A percentile compares a stretch with the other conserved stretches of the same genome.
phyloP scores from a whole-genome alignment of 1,284 basidiomycete genomes.

The Trichosporon ovoides region DNA sequence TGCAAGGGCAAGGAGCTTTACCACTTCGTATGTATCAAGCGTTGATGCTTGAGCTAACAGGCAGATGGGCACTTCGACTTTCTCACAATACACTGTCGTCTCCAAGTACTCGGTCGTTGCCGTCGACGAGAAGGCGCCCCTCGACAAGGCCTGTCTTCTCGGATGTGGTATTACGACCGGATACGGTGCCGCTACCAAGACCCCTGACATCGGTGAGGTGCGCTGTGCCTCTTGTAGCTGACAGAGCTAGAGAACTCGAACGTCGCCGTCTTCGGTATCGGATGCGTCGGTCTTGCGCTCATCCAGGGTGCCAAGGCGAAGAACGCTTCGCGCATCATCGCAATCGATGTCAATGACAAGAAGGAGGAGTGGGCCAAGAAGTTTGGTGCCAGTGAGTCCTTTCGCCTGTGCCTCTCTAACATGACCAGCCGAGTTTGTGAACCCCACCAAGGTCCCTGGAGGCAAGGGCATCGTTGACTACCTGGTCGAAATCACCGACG shows the following conservation, averaged over 20 bases:
- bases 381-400: constrained; percentile 74
- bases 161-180: constrained; percentile 98
- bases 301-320: constrained; percentile 75
- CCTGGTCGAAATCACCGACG: constrained; percentile 89
- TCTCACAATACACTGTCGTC: constrained; percentile 98
- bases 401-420: not conserved
- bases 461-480: constrained; percentile 81
- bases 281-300: constrained; percentile 92
- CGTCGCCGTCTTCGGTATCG: constrained; percentile 92
- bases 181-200: constrained; percentile 53
- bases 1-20: constrained; percentile 80
- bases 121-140: constrained; percentile 75
- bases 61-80: constrained; percentile 97
- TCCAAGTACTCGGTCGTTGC: constrained; percentile 95
- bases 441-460: constrained; percentile 69
- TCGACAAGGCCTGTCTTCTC: constrained; percentile 89
- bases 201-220: constrained; percentile 48
- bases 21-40: constrained; percentile 69
- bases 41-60: not conserved
- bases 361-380: constrained; percentile 86
- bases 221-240: not conserved
- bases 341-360: constrained; percentile 79
- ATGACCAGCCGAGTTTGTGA: constrained; percentile 70
- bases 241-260: constrained; percentile 63
- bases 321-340: constrained; percentile 82